phyloP scores from a whole-genome alignment of 2,329 filamentous ascomycete genomes.

The Xylariaceae sp. region DNA sequence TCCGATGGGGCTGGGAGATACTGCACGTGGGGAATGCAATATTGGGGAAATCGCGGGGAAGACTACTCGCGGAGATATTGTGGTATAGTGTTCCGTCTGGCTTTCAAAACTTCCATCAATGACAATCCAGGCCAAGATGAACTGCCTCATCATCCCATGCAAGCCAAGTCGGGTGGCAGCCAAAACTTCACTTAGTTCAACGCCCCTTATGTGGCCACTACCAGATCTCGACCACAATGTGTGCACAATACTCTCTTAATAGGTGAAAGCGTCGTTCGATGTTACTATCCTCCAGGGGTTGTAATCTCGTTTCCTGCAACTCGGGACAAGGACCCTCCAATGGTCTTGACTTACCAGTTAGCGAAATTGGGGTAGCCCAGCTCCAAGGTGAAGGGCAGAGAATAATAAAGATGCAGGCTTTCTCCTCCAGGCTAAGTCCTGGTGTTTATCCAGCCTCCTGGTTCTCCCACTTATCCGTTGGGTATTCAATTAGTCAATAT shows the following conservation, averaged over 20 bases:
- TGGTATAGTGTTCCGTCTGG: constrained; percentile 1
- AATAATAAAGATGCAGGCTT: constrained; percentile 10
- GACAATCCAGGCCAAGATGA: constrained; percentile 15
- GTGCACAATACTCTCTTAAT: constrained; percentile 6
- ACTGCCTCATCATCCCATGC: neutral
- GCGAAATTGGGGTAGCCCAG: neutral
- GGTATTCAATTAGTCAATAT: constrained; percentile 24
- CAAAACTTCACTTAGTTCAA: neutral
- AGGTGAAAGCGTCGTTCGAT: constrained; percentile 15
- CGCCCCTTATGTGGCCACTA: constrained; percentile 13
- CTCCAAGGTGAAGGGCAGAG: neutral
- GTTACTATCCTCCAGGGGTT: neutral
- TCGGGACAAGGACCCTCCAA: neutral
- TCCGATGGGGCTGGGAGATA: constrained; percentile 12
- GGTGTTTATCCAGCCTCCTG: constrained; percentile 1
- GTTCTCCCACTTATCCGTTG: neutral
- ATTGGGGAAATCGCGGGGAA: constrained; percentile 28
- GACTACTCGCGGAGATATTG: constrained; percentile 22
- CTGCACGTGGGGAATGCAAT: constrained; percentile 12
- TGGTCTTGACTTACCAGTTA: neutral
- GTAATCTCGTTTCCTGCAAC: neutral
- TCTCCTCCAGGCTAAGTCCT: neutral
- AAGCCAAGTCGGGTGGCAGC: neutral
- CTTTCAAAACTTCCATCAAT: constrained; percentile 33
- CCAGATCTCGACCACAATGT: neutral